phyloP scores from a whole-genome alignment of 352 stramenopile genomes.

The Aphanomyces euteiches region DNA sequence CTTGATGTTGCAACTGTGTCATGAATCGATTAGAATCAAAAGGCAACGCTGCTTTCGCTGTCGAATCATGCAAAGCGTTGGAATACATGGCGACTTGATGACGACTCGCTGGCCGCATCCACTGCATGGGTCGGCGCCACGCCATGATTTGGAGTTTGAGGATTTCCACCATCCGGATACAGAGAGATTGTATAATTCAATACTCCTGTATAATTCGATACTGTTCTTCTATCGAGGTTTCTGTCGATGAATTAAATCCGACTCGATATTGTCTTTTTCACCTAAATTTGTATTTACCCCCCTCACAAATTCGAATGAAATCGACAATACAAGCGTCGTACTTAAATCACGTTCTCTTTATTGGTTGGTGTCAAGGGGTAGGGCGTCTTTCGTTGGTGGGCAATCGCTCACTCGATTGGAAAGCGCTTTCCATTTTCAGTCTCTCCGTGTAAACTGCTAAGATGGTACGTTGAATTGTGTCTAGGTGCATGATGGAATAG shows the following conservation, averaged over 20 bases:
- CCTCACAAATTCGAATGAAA: background rate
- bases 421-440: conserved; percentile 25
- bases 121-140: background rate
- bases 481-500: no score
- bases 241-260: no score
- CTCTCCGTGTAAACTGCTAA: conserved; percentile 29
- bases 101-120: background rate
- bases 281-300: no score
- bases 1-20: conserved; percentile 25
- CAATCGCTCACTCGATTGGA: conserved; percentile 7
- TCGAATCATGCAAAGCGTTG: no score
- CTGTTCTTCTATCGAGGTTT: no score
- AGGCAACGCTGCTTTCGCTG: background rate
- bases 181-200: no score
- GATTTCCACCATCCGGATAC: background rate
- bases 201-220: background rate
- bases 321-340: background rate
- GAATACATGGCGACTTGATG: background rate
- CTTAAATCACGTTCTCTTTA: conserved; percentile 10
- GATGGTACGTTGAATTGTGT: conserved; percentile 15
- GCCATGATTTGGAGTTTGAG: background rate
- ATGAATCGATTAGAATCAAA: conserved; percentile 24
- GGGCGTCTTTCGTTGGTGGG: conserved; percentile 26
- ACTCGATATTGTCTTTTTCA: no score
- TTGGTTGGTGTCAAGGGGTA: conserved; percentile 27